A percentile compares a stretch with the other conserved stretches of the same genome.
phyloP scores from a whole-genome alignment of 2,329 filamentous ascomycete species.

The Cercospora canescens region DNA sequence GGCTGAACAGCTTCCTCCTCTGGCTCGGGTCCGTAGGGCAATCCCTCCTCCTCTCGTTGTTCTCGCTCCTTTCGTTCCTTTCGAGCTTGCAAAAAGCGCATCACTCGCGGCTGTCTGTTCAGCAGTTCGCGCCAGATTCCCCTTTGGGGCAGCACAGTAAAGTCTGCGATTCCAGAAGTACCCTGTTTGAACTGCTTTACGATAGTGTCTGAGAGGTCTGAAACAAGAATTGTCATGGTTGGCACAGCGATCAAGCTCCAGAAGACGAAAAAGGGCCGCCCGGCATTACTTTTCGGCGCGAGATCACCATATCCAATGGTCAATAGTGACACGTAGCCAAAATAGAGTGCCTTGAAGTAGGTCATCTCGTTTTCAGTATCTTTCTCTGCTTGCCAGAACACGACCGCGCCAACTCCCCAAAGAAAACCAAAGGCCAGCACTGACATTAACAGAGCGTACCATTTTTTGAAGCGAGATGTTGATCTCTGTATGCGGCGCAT shows the following conservation, averaged over 20 bases:
- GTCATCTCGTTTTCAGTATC: slow-evolving; percentile 54
- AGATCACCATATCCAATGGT: slow-evolving; percentile 88
- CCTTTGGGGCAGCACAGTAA: slow-evolving; percentile 64
- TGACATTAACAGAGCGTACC: slow-evolving; percentile 71
- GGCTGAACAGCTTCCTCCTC: slow-evolving; percentile 23
- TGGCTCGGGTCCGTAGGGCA: slow-evolving; percentile 43
- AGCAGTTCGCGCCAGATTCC: slow-evolving; percentile 57
- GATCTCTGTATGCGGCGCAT: slow-evolving; percentile 75
- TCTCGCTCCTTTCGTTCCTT: slow-evolving; percentile 27
- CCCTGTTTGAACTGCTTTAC: slow-evolving; percentile 66
- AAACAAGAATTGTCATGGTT: slow-evolving; percentile 83
- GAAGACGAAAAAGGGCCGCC: slow-evolving; percentile 86
- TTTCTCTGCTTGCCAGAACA: slow-evolving; percentile 67
- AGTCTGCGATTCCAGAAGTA: slow-evolving; percentile 62
- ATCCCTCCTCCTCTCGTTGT: slow-evolving; percentile 49
- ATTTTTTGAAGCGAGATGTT: slow-evolving; percentile 66
- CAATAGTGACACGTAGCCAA: slow-evolving; percentile 77
- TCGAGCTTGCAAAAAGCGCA: slow-evolving; percentile 40
- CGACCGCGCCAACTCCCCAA: slow-evolving; percentile 76
- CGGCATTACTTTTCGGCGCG: slow-evolving; percentile 73
- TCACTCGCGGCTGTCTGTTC: slow-evolving; percentile 47
- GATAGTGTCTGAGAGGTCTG: slow-evolving; percentile 80
- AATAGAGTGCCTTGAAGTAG: slow-evolving; percentile 84
- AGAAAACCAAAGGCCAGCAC: slow-evolving; percentile 68
- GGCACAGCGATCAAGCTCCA: slow-evolving; percentile 86